phyloP scores from a whole-genome alignment of 2,329 filamentous ascomycete species.

The Zelopaecilomyces penicillatus region DNA sequence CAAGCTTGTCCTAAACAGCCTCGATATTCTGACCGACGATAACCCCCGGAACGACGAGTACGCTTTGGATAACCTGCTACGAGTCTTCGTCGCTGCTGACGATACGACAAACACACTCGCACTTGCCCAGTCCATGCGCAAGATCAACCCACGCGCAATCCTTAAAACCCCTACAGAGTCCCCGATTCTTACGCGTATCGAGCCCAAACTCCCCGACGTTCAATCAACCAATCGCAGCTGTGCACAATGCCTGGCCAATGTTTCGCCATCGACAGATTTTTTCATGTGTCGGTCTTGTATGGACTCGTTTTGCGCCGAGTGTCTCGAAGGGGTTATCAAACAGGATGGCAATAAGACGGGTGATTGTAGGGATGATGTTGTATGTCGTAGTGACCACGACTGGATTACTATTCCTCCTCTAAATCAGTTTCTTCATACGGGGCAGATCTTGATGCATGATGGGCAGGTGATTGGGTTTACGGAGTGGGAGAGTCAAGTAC shows the following conservation, averaged over 20 bases:
- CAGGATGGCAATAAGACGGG: conserved; percentile 21
- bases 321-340: conserved; percentile 22
- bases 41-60: conserved; percentile 34
- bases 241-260: conserved; percentile 29
- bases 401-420: conserved; percentile 32
- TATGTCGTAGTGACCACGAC: conserved; percentile 29
- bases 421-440: conserved; percentile 24
- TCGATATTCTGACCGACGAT: conserved; percentile 30
- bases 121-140: conserved; percentile 31
- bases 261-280: conserved; percentile 23
- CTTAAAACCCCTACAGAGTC: conserved; percentile 21
- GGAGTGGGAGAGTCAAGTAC: conserved; percentile 28
- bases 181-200: conserved; percentile 18
- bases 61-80: conserved; percentile 32
- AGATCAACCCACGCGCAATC: conserved; percentile 22
- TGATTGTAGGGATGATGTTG: conserved; percentile 19
- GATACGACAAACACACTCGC: conserved; percentile 28
- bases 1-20: conserved; percentile 27
- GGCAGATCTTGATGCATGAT: conserved; percentile 28
- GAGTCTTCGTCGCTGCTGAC: conserved; percentile 29
- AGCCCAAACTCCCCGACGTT: conserved; percentile 30
- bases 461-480: conserved; percentile 23
- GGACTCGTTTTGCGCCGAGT: conserved; percentile 29
- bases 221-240: conserved; percentile 26
- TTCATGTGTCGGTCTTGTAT: conserved; percentile 30